Percentiles rank a stretch among this genome's conserved stretches.
phyloP scores from a whole-genome alignment of 495 filamentous ascomycete genomes.

The Cercophora scortea region DNA sequence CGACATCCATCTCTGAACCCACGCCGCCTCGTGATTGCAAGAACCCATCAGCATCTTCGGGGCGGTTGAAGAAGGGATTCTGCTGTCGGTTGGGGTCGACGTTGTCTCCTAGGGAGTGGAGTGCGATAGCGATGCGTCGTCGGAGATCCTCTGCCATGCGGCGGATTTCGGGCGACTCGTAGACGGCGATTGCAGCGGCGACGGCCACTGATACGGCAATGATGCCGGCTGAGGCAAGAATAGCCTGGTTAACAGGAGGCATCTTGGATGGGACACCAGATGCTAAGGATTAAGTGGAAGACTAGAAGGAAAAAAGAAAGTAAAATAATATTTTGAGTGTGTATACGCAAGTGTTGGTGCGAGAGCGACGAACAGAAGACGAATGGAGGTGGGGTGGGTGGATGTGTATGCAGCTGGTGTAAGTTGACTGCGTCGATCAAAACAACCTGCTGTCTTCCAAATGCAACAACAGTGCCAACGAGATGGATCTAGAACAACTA shows the following conservation, averaged over 20 bases:
- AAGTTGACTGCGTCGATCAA: neutral
- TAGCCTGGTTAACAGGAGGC: conserved; percentile 42
- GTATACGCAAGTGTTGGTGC: neutral
- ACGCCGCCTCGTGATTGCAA: conserved; percentile 34
- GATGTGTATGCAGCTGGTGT: no score
- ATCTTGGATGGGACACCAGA: conserved; percentile 8
- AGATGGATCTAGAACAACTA: neutral
- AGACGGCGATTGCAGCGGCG: conserved; percentile 76
- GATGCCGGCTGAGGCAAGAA: conserved; percentile 57
- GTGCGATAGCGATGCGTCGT: conserved; percentile 67
- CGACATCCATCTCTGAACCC: conserved; percentile 49
- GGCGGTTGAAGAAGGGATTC: conserved; percentile 46
- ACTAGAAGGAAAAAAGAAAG: neutral
- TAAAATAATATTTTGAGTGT: neutral
- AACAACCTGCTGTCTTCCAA: neutral
- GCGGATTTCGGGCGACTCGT: conserved; percentile 75
- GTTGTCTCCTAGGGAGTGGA: conserved; percentile 71
- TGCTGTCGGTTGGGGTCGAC: conserved; percentile 49
- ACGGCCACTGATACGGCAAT: conserved; percentile 68
- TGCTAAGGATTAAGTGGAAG: neutral
- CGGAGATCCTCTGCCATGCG: conserved; percentile 68
- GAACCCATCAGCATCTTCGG: conserved; percentile 52
- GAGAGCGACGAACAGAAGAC: neutral
- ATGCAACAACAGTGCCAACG: no score
- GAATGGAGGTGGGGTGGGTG: neutral